Base-by-base conservation (phyloP, 805 yeast genomes). In the Saccharomycopsis malanga region DNA sequence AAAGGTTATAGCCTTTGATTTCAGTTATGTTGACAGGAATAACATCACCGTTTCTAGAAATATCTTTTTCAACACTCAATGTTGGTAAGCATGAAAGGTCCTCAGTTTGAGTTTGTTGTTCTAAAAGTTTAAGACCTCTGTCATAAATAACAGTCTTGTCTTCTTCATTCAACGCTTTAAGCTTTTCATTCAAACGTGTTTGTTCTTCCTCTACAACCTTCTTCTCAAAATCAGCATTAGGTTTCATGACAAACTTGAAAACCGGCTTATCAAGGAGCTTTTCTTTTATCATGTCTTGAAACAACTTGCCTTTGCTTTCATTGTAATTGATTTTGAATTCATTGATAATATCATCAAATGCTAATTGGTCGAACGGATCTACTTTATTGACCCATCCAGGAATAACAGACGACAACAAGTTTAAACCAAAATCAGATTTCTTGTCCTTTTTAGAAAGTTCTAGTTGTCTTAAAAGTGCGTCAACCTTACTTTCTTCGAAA, bases 401-500 rank as follows among this genome's bases (percentile, higher is more conserved):
- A n/a, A 86, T 74, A 6, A 93, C 53, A 1, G 87, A 73, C 59
- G 78, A 78, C 29, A 91, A 68, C 40, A 91, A 61, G 32, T 79
- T 79, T 69, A 93, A 67, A 9, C 98, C 98, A 67, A 87, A 93
- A 51, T 86, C 85, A 0, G 98, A 81, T 56, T 83, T 88, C 53
- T 88, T 94, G 55, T 87, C 89, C 56, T 87, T 87, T 61, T 87
- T 81, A 30, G 79, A 65, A 25, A 93, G 66, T 61, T 93, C 98
- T 30, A 88, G 65, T 61, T 89, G 98, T 62, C 88, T 94, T 34
- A 93, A 70, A 42, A 91, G 76, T 0, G 95, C 98, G 46, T 84
- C 81, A n/a, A 93, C 74, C 57, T 87, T 78, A 14, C 70, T 59
- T 15, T 68, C 66, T 7, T 79, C 74, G 56, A 84, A 76, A 1